Evolutionary conservation across 129 eudicot species (phyloP), one percentile per base, ranked within the genome.

Genomic region (Chrysanthemum makinoi): DNA sequence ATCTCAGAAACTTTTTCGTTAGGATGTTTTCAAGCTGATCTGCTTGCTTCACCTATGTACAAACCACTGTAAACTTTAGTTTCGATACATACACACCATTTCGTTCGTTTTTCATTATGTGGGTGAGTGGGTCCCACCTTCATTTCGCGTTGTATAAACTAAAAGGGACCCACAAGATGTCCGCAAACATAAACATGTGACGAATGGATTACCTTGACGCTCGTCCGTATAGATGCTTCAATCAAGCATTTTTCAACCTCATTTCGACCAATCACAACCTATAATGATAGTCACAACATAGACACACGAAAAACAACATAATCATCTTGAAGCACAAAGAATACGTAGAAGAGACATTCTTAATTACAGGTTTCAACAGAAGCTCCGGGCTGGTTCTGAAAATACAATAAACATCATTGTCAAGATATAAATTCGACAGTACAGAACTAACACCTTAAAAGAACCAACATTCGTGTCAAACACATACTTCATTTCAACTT

Each of bases 351-450:
- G 2, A 12, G 2, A 10, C 55, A 50, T 51, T 66, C 96, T n/a
- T n/a, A n/a, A n/a, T 88, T 86, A 91, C 97, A 76, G 96, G 85
- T 79, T 91, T 91, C 65, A 91, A 87, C 65, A 91, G 85, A 72
- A 91, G 97, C 78, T 91, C 97, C 3, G 93, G 90, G 80, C 97
- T 86, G 66, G 93, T 91, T 90, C 97, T 91, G 93, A n/a, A n/a
- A n/a, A n/a, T n/a, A n/a, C n/a, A n/a, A n/a, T n/a, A n/a, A n/a
- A n/a, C n/a, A n/a, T n/a, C n/a, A n/a, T n/a, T n/a, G n/a, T n/a
- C n/a, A n/a, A n/a, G n/a, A n/a, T n/a, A n/a, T n/a, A n/a, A n/a
- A n/a, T n/a, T n/a, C n/a, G 24, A 22, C 24, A 22, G 24, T 22
- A 22, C 24, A 22, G 1, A 22, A 22, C 24, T 22, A 22, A 22